A percentile compares a stretch with the other conserved stretches of the same genome.
These are phyloP conservation scores for Exophiala xenobiotica DNA, from an alignment of 2,329 filamentous ascomycete species.

Conservation along the genomic window DNA sequence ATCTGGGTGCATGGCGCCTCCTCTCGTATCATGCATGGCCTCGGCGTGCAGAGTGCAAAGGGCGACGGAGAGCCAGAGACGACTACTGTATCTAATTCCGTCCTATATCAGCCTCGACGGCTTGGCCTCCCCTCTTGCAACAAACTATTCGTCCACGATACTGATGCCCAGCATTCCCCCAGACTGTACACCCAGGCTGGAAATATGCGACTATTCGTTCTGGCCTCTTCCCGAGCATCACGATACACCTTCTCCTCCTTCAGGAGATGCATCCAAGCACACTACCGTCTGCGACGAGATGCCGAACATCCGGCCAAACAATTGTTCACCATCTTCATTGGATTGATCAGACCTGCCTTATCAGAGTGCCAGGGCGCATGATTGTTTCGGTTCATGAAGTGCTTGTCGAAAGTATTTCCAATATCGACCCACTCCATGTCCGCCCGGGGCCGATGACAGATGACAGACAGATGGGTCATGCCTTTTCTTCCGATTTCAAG, in stretches of 20 bases:
- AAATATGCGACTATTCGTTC: no score
- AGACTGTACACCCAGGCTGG: not conserved
- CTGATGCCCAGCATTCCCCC: not conserved
- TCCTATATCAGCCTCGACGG: not conserved
- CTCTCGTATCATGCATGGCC: not conserved
- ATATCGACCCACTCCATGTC: not conserved
- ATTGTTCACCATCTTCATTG: not conserved
- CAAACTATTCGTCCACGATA: not conserved
- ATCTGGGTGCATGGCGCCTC: not conserved
- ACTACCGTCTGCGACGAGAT: not conserved
- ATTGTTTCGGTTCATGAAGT: not conserved
- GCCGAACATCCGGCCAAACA: not conserved
- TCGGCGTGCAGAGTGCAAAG: not conserved
- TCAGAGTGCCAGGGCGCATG: not conserved
- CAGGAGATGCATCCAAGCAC: not conserved
- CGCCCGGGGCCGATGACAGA: not conserved
- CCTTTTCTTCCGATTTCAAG: not conserved
- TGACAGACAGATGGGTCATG: no score
- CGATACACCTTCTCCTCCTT: not conserved
- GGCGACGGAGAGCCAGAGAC: not conserved
- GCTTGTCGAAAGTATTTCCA: no score
- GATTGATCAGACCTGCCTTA: not conserved
- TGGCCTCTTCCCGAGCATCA: no score
- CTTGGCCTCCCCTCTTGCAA: not conserved
- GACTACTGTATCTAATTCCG: not conserved